Evolutionary conservation across 2,329 filamentous ascomycete species (phyloP).

Genomic region (Aureobasidium subglaciale): DNA sequence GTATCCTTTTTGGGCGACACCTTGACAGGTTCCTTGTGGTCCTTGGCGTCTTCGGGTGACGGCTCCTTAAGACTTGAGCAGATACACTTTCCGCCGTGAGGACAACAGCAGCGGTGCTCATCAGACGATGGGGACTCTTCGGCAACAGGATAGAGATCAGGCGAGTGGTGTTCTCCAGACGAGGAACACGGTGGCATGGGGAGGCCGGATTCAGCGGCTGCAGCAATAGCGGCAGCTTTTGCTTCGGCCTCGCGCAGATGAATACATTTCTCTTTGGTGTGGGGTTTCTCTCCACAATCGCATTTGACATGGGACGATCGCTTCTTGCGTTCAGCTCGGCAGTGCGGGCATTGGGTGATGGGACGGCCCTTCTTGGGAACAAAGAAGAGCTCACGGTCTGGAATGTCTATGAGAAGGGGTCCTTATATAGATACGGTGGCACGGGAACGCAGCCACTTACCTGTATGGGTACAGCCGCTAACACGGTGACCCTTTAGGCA

Average conservation of each 20-base stretch:
- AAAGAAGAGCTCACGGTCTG: slow-evolving; percentile 85
- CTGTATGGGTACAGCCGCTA: slow-evolving; percentile 93
- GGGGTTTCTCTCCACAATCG: slow-evolving; percentile 81
- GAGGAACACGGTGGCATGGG: neutral
- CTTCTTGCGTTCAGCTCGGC: slow-evolving; percentile 91
- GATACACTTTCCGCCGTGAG: slow-evolving; percentile 52
- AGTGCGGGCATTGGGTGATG: slow-evolving; percentile 96
- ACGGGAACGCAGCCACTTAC: slow-evolving; percentile 50
- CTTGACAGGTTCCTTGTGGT: slow-evolving; percentile 19
- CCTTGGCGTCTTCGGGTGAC: slow-evolving; percentile 17
- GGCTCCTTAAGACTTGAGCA: slow-evolving; percentile 51
- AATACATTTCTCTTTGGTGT: slow-evolving; percentile 46
- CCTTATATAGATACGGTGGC: neutral
- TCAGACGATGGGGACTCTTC: slow-evolving; percentile 25
- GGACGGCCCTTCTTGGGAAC: slow-evolving; percentile 98
- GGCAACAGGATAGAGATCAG: slow-evolving; percentile 27
- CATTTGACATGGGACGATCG: slow-evolving; percentile 92
- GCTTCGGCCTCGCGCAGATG: slow-evolving; percentile 32
- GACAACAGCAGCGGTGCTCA: slow-evolving; percentile 45
- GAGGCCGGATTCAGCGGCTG: neutral
- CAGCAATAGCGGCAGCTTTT: slow-evolving; percentile 21
- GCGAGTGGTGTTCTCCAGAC: slow-evolving; percentile 18
- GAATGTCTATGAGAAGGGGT: slow-evolving; percentile 6
- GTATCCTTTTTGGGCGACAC: slow-evolving; percentile 48
- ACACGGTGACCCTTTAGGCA: slow-evolving; percentile 98